Conservation (phyloP, 768 basidiomycete species). For the Antrodiella citrinella region DNA sequence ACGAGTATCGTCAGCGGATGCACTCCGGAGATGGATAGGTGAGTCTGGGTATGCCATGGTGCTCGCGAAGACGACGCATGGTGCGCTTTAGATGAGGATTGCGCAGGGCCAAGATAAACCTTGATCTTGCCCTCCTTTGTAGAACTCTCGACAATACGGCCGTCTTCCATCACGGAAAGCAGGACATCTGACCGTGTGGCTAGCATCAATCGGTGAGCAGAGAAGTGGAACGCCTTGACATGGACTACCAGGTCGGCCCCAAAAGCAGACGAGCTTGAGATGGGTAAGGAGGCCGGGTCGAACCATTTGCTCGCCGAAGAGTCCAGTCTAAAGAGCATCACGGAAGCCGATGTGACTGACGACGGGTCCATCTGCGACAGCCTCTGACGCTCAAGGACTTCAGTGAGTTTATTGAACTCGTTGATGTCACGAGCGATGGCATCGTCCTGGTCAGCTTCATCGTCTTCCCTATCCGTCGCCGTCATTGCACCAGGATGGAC, state of each 20-base stretch:
- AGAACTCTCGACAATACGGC: constrained; percentile 19
- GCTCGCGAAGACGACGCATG: constrained; percentile 1
- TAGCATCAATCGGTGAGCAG: constrained; percentile 62
- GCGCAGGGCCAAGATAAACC: neutral
- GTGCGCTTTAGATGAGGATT: neutral
- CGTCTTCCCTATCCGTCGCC: neutral
- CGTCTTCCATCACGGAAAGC: constrained; percentile 31
- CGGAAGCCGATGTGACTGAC: neutral
- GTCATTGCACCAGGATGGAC: neutral
- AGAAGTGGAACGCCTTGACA: constrained; percentile 37
- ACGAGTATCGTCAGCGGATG: constrained; percentile 65
- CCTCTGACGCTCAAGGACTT: constrained; percentile 4
- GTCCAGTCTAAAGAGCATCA: neutral
- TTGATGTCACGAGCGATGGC: constrained; percentile 1
- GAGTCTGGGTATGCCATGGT: constrained; percentile 5
- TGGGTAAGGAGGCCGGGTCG: neutral
- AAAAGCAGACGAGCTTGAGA: constrained; percentile 11
- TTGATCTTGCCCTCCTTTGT: constrained; percentile 14
- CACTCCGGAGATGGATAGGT: constrained; percentile 43
- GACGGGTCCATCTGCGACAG: constrained; percentile 3
- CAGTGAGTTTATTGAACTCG: neutral
- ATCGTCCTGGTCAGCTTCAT: constrained; percentile 7
- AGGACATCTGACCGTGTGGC: constrained; percentile 48
- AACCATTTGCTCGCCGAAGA: neutral
- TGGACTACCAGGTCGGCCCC: constrained; percentile 61